A percentile compares a stretch with the other conserved stretches of the same genome.
Evolutionary conservation across 2,329 filamentous ascomycete species (phyloP).

Genomic region (Tothia fuscella): DNA sequence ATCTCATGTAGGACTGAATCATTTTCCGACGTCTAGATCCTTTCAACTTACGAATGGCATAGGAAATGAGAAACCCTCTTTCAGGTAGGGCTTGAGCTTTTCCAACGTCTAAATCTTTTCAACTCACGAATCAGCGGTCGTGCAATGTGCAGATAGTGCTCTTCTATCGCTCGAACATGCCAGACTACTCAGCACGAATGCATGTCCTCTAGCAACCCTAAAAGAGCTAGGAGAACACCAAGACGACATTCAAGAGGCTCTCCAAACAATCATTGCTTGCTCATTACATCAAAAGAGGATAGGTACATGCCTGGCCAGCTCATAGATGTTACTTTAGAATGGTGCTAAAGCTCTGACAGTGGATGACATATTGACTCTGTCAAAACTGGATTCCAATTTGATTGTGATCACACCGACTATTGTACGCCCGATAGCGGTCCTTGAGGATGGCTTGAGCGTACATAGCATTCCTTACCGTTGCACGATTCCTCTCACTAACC

Average conservation of each 20-base stretch:
- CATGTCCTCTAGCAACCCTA: not conserved
- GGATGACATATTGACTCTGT: slow-evolving; percentile 17
- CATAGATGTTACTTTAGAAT: no score
- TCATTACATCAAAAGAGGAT: slow-evolving; percentile 36
- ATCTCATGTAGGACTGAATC: not conserved
- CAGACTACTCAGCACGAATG: slow-evolving; percentile 1
- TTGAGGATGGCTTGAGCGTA: no score
- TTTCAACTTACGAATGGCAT: slow-evolving; percentile 16
- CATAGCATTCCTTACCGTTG: no score
- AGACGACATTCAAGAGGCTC: slow-evolving; percentile 17
- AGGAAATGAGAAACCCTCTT: slow-evolving; percentile 14
- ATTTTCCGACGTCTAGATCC: slow-evolving; percentile 3
- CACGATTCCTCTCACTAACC: no score
- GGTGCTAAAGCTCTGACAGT: no score
- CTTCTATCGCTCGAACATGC: not conserved
- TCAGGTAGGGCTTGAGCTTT: slow-evolving; percentile 1
- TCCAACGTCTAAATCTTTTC: slow-evolving; percentile 13
- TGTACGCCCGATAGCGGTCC: not conserved
- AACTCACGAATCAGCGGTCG: slow-evolving; percentile 12
- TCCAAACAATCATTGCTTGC: slow-evolving; percentile 30
- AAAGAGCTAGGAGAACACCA: not conserved
- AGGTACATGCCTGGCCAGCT: no score
- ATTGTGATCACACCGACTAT: not conserved
- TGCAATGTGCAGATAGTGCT: slow-evolving; percentile 8
- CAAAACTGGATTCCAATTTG: slow-evolving; percentile 9